Evolutionary conservation across 441 rosid genomes (phyloP).

Genomic region (Corymbia citriodora): DNA sequence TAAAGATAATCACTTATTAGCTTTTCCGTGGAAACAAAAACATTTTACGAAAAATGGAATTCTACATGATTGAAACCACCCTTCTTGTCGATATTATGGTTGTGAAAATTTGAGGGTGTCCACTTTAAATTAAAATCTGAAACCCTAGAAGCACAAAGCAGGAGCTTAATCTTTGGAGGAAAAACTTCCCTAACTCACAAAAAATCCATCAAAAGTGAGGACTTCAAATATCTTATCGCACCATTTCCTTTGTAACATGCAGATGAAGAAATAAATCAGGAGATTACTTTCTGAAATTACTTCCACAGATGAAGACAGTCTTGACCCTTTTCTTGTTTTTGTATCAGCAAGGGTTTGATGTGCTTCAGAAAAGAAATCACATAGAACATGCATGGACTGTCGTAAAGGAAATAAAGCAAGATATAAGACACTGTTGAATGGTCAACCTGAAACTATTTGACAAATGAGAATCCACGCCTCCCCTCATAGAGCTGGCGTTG

Average conservation of each 20-base stretch:
- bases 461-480: not conserved
- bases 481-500: not conserved
- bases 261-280: not conserved
- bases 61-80: not conserved
- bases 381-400: not conserved
- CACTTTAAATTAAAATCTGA: not conserved
- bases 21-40: not conserved
- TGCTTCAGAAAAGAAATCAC: not conserved
- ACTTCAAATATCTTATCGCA: not conserved
- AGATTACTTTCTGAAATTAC: not conserved
- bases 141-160: not conserved
- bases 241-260: not conserved
- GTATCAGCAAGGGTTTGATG: not conserved
- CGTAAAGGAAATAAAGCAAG: not conserved
- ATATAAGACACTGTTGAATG: not conserved
- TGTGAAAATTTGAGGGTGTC: not conserved
- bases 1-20: not conserved
- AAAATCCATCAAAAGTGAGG: not conserved
- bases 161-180: not conserved
- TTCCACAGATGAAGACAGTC: not conserved
- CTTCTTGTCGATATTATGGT: not conserved
- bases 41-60: not conserved
- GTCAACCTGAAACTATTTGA: not conserved
- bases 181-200: not conserved
- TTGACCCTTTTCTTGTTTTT: not conserved